A percentile compares a stretch with the other conserved stretches of the same genome.
These are phyloP conservation scores for Silene vulgaris DNA, from an alignment of 179 eudicot genomes.

Conservation along the genomic window DNA sequence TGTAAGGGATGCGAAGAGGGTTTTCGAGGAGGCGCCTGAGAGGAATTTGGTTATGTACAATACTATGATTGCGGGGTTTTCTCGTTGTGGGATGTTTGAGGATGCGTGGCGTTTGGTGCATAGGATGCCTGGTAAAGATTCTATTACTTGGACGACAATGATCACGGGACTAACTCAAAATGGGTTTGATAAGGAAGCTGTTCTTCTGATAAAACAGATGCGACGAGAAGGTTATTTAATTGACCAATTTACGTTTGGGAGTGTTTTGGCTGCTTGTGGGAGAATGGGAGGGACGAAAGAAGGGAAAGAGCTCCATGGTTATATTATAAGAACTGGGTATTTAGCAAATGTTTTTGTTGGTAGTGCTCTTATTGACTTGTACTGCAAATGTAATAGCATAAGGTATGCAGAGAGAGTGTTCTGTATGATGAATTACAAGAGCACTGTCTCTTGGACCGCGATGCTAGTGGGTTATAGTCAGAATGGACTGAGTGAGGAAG, in stretches of 20 bases:
- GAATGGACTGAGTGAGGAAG: slow-evolving; percentile 79
- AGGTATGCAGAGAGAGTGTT: slow-evolving; percentile 61
- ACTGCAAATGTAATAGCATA: slow-evolving; percentile 67
- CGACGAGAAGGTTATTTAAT: slow-evolving; percentile 43
- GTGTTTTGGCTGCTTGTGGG: slow-evolving; percentile 82
- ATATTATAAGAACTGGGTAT: slow-evolving; percentile 46
- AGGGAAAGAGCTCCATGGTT: slow-evolving; percentile 80
- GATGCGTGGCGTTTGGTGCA: slow-evolving; percentile 48
- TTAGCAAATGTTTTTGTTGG: slow-evolving; percentile 65
- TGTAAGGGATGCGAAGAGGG: slow-evolving; percentile 44
- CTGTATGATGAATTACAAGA: slow-evolving; percentile 52
- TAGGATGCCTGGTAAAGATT: slow-evolving; percentile 64
- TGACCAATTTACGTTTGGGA: slow-evolving; percentile 88
- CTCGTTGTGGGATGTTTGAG: slow-evolving; percentile 65
- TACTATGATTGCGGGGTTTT: slow-evolving; percentile 74
- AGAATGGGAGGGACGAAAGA: slow-evolving; percentile 51
- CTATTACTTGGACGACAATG: slow-evolving; percentile 89
- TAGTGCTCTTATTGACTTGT: slow-evolving; percentile 92
- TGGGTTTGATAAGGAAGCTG: slow-evolving; percentile 52
- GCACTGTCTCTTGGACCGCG: slow-evolving; percentile 90
- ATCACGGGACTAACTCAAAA: slow-evolving; percentile 70
- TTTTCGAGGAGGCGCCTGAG: slow-evolving; percentile 65
- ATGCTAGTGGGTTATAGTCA: slow-evolving; percentile 89
- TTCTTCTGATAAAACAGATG: slow-evolving; percentile 58
- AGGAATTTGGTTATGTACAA: slow-evolving; percentile 75